Evolutionary conservation across 169 alveolate genomes (phyloP), one percentile per base, ranked within the genome.

Genomic region (Sarcocystis neurona): DNA sequence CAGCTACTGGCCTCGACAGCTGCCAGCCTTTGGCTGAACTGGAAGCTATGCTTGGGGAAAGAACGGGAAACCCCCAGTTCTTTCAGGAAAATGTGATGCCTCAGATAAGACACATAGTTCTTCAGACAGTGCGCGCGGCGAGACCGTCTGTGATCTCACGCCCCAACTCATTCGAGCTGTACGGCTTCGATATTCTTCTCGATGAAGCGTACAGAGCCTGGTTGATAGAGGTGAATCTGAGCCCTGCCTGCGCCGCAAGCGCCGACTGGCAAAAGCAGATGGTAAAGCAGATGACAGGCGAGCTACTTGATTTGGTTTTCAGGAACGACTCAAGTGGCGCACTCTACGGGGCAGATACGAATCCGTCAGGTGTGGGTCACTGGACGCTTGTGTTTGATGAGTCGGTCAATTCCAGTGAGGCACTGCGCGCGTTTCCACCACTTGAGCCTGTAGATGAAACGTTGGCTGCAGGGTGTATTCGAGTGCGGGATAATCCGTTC

Each of bases 101-200:
- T 8, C 80, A 74, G 74, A 56, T 53, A 23, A 66, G 80, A 43
- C 15, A 60, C 0, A 23, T 87, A 23, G 75, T 77, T 8, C 91
- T 87, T 70, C 91, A 87, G 72, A 77, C 91, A 1, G 56, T 48
- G 12, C 44, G 87, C 30, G 91, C 82, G 23, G 91, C 80, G 48
- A 41, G 87, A 18, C 91, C 87, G 89, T 93, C 20, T 85, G 96
- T 63, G 82, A 93, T 79, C 91, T 91, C 88, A 93, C 94, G 85
- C 96, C 96, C 74, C 91, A 92, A 88, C 89, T 92, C 95, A 88
- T 94, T 94, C 86, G 98, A 97, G 88, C 88, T 96, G 41, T 97
- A 97, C 93, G 99, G 99, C n/a, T 97, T 96, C 92, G 99, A 98
- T 92, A 94, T 97, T 37, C 93, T 98, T 48, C 93, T 98, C 44